Percentiles rank a stretch among this genome's conserved stretches.
phyloP scores from a whole-genome alignment of 345 rosid genomes.

The Ceriops decandra region DNA sequence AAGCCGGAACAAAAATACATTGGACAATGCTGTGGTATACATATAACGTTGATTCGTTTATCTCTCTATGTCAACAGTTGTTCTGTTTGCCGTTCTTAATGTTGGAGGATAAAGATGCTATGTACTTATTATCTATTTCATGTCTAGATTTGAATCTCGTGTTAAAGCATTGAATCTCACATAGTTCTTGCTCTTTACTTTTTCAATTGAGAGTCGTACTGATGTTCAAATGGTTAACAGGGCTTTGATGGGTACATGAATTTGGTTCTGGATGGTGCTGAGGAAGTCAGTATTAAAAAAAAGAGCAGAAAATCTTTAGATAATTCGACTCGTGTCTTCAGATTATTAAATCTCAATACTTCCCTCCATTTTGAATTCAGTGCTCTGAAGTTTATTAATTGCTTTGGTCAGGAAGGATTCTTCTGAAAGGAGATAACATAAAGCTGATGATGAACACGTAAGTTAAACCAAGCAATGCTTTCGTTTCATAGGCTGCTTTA shows the following conservation, averaged over 20 bases:
- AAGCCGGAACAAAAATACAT: no score
- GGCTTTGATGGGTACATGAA: slow-evolving; percentile 99
- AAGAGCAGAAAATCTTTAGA: slow-evolving; percentile 80
- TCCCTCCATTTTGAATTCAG: not conserved
- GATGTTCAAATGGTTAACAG: slow-evolving; percentile 30
- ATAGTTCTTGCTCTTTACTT: not conserved
- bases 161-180: no score
- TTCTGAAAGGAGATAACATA: slow-evolving; percentile 88
- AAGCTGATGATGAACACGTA: slow-evolving; percentile 91
- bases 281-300: slow-evolving; percentile 84
- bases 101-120: no score
- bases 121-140: no score
- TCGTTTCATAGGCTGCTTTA: no score
- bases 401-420: slow-evolving; percentile 65
- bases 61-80: no score
- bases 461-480: slow-evolving; percentile 16
- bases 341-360: not conserved
- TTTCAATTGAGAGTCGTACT: not conserved
- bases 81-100: no score
- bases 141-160: no score
- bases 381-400: slow-evolving; percentile 1
- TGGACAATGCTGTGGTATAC: no score
- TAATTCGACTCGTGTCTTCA: slow-evolving; percentile 18
- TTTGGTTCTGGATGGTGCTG: slow-evolving; percentile 89
- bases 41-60: no score